A percentile compares a stretch with the other conserved stretches of the same genome.
Evolutionary conservation across 805 yeast genomes (phyloP).

Genomic region (Sungouiella blattae): DNA sequence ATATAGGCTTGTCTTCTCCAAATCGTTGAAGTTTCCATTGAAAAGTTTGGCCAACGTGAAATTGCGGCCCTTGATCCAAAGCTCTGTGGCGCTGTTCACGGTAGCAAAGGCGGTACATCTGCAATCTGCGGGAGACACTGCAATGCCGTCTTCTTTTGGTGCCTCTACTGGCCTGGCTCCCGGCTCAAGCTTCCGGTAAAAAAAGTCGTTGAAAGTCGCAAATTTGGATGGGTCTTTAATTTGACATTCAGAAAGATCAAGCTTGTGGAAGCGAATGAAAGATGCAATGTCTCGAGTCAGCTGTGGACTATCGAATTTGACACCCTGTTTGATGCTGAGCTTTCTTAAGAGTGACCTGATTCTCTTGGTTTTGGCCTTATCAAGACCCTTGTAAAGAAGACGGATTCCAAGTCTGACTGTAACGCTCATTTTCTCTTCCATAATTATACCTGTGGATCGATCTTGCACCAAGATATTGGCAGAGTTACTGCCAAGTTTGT

Average conservation of each 20-base stretch:
- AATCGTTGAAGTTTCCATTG: conserved; percentile 41
- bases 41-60: conserved; percentile 67
- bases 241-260: conserved; percentile 69
- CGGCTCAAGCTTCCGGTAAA: conserved; percentile 72
- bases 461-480: conserved; percentile 96
- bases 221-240: conserved; percentile 46
- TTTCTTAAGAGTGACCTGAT: conserved; percentile 59
- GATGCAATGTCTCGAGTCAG: conserved; percentile 69
- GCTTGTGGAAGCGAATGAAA: conserved; percentile 77
- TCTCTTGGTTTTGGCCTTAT: conserved; percentile 54
- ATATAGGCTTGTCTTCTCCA: conserved; percentile 35
- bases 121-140: conserved; percentile 83
- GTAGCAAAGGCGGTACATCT: conserved; percentile 69
- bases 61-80: conserved; percentile 88
- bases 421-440: conserved; percentile 89
- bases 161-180: conserved; percentile 71
- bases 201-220: conserved; percentile 82
- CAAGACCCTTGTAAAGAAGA: conserved; percentile 72
- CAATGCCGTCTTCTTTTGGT: conserved; percentile 43
- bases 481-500: conserved; percentile 76
- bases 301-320: conserved; percentile 68
- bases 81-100: conserved; percentile 56
- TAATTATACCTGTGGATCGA: conserved; percentile 78
- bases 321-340: conserved; percentile 77
- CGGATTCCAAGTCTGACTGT: conserved; percentile 87